These are phyloP conservation scores for Fusarium sp. DNA, from an alignment of 2,329 filamentous ascomycete genomes.

Conservation along the genomic window DNA sequence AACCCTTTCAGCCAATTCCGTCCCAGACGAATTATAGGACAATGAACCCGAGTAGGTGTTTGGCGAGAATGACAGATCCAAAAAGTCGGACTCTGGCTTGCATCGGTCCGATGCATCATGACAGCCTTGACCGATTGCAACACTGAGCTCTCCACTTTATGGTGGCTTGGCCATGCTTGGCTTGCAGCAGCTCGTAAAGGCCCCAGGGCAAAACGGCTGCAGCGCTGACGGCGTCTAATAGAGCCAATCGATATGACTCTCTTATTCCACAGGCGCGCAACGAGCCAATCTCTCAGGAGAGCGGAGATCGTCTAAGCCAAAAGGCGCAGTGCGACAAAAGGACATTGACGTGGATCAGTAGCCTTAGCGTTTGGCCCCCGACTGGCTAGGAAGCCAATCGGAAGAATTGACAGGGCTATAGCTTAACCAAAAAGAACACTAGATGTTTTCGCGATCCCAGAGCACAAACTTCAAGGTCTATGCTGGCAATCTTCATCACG, in stretches of 20 bases:
- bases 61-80: conserved; percentile 14
- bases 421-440: conserved; percentile 33
- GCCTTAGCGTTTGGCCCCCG: conserved; percentile 43
- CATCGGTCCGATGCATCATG: conserved; percentile 29
- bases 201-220: conserved; percentile 8
- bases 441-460: conserved; percentile 19
- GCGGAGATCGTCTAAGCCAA: conserved; percentile 29
- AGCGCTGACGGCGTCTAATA: conserved; percentile 48
- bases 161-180: conserved; percentile 35
- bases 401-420: conserved; percentile 46
- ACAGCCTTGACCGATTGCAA: conserved; percentile 27
- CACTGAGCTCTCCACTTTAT: conserved; percentile 24
- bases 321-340: conserved; percentile 46
- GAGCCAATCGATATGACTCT: conserved; percentile 43
- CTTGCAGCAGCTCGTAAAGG: conserved; percentile 31
- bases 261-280: conserved; percentile 39
- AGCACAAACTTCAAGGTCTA: conserved; percentile 35
- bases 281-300: conserved; percentile 19
- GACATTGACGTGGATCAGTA: conserved; percentile 49
- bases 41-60: conserved; percentile 1
- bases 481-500: conserved; percentile 38
- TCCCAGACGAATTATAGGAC: neutral
- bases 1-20: neutral
- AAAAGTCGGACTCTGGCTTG: conserved; percentile 23
- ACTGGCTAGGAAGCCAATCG: conserved; percentile 45